Percentiles rank a stretch among this genome's conserved stretches.
phyloP scores from a whole-genome alignment of 2,329 filamentous ascomycete species.

The Cordyceps cicadae region DNA sequence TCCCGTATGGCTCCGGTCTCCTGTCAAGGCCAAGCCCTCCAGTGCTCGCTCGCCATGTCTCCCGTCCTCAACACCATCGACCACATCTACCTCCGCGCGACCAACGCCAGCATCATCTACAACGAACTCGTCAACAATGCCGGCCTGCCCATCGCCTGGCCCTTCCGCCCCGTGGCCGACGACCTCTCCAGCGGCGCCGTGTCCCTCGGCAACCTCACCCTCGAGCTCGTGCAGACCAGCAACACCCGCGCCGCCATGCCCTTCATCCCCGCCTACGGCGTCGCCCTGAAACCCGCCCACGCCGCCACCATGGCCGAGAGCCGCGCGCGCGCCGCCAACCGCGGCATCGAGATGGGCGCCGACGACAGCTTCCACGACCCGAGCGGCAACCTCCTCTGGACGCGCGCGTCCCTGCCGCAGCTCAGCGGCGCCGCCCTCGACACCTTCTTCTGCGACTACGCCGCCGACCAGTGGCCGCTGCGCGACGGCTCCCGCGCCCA shows the following conservation, averaged over 20 bases:
- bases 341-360: conserved; percentile 2
- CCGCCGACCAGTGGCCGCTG: conserved; percentile 1
- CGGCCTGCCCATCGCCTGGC: neutral
- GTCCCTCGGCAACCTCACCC: conserved; percentile 1
- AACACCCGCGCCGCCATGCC: neutral
- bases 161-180: neutral
- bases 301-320: neutral
- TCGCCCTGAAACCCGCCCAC: neutral
- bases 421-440: conserved; percentile 2
- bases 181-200: conserved; percentile 1
- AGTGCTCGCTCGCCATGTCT: neutral
- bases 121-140: conserved; percentile 1
- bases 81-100: neutral
- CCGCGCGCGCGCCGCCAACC: neutral
- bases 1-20: too few relatives aligned
- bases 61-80: conserved; percentile 1
- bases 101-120: neutral
- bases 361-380: neutral
- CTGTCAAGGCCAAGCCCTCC: neutral
- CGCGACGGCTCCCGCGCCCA: neutral
- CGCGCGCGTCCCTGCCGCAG: neutral
- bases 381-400: neutral
- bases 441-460: conserved; percentile 2
- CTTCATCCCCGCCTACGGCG: conserved; percentile 1
- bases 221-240: conserved; percentile 4